Base-by-base conservation (phyloP, 1,284 basidiomycete genomes). In the Farysia itapuensis region DNA sequence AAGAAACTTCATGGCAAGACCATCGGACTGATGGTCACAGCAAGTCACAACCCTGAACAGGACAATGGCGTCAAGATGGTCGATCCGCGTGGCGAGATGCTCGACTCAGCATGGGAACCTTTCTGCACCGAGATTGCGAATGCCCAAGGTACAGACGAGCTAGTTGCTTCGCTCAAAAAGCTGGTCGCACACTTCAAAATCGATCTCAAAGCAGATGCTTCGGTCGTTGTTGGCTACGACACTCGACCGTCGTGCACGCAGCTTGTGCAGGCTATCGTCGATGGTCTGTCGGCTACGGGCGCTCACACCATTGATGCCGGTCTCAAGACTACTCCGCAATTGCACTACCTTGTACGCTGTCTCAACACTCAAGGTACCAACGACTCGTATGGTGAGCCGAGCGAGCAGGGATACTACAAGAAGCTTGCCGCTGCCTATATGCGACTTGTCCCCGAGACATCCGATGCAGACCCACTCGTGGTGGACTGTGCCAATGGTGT, bases 61-160 rank as follows among this genome's bases (percentile, higher is more conserved):
- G 95, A 99, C 78, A 99, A 99, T 77, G 95, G 95, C 25, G 90
- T 97, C 56, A 99, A 98, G 78, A 84, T 98, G 39, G 90, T 99
- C 33, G 95, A 99, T 79, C 90, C 95, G 14, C 85, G 85, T 12
- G 95, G 95, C n/a, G 95, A 99, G 78, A 99, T 99, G 95, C 84
- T 99, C n/a, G 89, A 94, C 72, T 81, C 88, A 1, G 83, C 89
- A 24, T 99, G 95, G 95, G 95, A 99, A 78, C 75, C 78, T 0
- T 84, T 94, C 75, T 93, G 94, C 16, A 94, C 95, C 5, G 78
- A 79, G 5, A 80, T 98, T n/a, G 89, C 93, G 50, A 98, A 98
- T 77, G 90, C 90, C 16, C 67, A 82, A 11, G 84, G 84, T 15
- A 84, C 86, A 7, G 82, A 85, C 34, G 85, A 85, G 24, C 85